phyloP scores from a whole-genome alignment of 495 filamentous ascomycete genomes.

The Cudoniella acicularis region DNA sequence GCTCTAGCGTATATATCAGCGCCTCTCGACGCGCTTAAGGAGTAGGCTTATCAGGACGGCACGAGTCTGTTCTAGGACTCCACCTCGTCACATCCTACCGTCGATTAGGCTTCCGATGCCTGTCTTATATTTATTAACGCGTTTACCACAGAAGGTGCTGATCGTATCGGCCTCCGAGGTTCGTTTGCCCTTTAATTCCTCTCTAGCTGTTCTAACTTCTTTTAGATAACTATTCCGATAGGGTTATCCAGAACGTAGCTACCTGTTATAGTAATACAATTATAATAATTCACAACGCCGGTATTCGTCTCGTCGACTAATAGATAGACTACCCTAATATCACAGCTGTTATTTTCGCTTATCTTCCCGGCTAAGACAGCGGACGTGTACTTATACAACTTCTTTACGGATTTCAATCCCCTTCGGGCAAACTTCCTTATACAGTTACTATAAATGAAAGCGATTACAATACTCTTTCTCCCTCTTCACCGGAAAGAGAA shows the following conservation, averaged over 20 bases:
- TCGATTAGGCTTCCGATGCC: constrained; percentile 54
- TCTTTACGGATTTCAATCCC: constrained; percentile 56
- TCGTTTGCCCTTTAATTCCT: too few species aligned
- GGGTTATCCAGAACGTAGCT: constrained; percentile 54
- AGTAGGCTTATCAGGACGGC: constrained; percentile 50
- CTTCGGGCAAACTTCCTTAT: constrained; percentile 66
- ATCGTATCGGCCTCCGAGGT: constrained; percentile 38
- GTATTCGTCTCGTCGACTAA: constrained; percentile 52
- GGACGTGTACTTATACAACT: constrained; percentile 54
- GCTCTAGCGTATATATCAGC: constrained; percentile 31
- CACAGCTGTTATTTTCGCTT: constrained; percentile 57
- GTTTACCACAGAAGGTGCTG: constrained; percentile 52
- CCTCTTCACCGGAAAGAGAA: constrained; percentile 30
- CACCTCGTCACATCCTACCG: constrained; percentile 32
- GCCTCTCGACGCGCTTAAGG: constrained; percentile 57
- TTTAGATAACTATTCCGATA: constrained; percentile 53
- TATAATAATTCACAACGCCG: constrained; percentile 59
- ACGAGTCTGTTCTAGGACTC: constrained; percentile 47
- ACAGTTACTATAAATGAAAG: constrained; percentile 60
- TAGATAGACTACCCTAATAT: constrained; percentile 61
- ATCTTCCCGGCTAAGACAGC: constrained; percentile 59
- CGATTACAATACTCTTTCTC: constrained; percentile 48
- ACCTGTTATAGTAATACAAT: constrained; percentile 56
- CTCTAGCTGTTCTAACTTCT: too few species aligned
- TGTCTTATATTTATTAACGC: constrained; percentile 64